Conservation (phyloP, 2,329 filamentous ascomycete species). For the Penicillium sp. region DNA sequence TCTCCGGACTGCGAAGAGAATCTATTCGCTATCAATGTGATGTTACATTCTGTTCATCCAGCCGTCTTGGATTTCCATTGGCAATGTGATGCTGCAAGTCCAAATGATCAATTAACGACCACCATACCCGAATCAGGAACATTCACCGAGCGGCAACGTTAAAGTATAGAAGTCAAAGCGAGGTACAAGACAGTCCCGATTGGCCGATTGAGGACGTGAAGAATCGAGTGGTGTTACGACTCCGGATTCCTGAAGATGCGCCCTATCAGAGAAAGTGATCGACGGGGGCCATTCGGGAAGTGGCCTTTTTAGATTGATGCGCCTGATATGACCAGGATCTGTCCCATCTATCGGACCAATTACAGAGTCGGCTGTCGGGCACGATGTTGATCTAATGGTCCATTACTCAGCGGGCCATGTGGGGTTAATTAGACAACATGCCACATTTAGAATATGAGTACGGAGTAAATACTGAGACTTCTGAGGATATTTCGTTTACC, state of each 20-base stretch:
- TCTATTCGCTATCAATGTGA: background rate
- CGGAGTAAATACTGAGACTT: background rate
- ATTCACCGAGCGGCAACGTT: conserved; percentile 14
- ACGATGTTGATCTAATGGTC: conserved; percentile 15
- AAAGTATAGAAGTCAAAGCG: background rate
- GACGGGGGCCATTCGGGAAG: background rate
- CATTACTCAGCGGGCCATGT: background rate
- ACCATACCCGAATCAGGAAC: conserved; percentile 15
- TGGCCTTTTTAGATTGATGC: background rate
- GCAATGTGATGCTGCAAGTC: background rate
- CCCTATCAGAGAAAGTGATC: conserved; percentile 12
- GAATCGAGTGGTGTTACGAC: conserved; percentile 15
- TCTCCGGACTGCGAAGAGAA: background rate
- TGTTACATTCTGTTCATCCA: conserved; percentile 17
- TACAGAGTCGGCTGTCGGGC: background rate
- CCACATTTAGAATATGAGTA: background rate
- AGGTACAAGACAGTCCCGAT: conserved; percentile 6
- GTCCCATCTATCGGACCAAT: conserved; percentile 19
- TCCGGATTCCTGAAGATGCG: background rate
- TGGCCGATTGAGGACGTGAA: conserved; percentile 12
- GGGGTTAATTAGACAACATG: background rate
- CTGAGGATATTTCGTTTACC: no score
- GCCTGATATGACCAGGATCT: background rate
- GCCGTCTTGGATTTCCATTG: background rate
- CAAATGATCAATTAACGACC: background rate